A percentile compares a stretch with the other conserved stretches of the same genome.
Conservation (phyloP, 2,329 filamentous ascomycete genomes). For the Aspergillus niger region DNA sequence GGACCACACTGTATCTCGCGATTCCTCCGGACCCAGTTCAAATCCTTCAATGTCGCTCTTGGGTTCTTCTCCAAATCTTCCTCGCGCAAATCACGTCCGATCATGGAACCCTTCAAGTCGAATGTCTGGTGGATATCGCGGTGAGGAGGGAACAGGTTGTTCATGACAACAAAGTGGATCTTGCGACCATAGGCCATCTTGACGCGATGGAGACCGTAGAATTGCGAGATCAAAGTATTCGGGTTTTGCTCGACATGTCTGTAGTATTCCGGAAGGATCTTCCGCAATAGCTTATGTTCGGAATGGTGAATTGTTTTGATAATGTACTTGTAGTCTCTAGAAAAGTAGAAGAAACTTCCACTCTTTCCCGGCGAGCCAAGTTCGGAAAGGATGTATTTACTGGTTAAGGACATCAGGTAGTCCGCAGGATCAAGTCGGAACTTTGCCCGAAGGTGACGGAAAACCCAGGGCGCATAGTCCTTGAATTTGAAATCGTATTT, state of each 20-base stretch:
- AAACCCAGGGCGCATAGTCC: slow-evolving; percentile 99
- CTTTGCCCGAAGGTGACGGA: slow-evolving; percentile 81
- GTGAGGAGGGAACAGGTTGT: slow-evolving; percentile 97
- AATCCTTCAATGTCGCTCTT: slow-evolving; percentile 88
- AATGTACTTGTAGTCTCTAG: slow-evolving; percentile 98
- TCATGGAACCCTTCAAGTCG: slow-evolving; percentile 93
- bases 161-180: slow-evolving; percentile 99
- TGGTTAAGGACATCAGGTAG: slow-evolving; percentile 96
- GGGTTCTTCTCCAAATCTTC: slow-evolving; percentile 87
- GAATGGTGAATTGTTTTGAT: slow-evolving; percentile 99
- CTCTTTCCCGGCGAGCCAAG: slow-evolving; percentile 96
- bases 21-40: slow-evolving; percentile 91
- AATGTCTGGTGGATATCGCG: slow-evolving; percentile 97
- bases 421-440: slow-evolving; percentile 95
- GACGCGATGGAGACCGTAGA: slow-evolving; percentile 94
- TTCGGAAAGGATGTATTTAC: slow-evolving; percentile 98
- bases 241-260: slow-evolving; percentile 89
- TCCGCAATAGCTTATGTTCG: slow-evolving; percentile 61
- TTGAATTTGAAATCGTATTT: slow-evolving; percentile 99
- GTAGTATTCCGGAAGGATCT: slow-evolving; percentile 80
- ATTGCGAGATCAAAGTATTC: slow-evolving; percentile 95
- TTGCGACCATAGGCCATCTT: slow-evolving; percentile 98
- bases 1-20: slow-evolving; percentile 85
- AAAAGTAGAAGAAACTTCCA: slow-evolving; percentile 99
- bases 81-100: slow-evolving; percentile 88